phyloP scores from a whole-genome alignment of 768 basidiomycete species.

The Lentinula raphanica region DNA sequence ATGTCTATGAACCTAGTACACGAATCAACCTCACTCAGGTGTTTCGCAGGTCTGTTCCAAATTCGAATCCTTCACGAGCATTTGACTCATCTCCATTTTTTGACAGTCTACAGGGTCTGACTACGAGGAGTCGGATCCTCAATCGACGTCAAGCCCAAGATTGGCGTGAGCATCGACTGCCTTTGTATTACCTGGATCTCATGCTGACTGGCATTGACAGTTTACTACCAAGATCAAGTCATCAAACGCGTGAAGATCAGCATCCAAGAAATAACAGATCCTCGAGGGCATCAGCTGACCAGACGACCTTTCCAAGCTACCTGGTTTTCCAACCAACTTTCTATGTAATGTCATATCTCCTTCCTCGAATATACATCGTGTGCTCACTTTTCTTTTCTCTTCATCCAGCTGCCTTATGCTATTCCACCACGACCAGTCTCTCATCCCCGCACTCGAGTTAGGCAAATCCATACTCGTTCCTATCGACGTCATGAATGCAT shows the following conservation, averaged over 20 bases:
- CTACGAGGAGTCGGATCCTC: conserved; percentile 49
- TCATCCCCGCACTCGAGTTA: conserved; percentile 56
- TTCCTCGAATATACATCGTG: too few relatives aligned
- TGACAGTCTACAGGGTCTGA: conserved; percentile 48
- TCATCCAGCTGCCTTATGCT: conserved; percentile 65
- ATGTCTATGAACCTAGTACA: conserved; percentile 36
- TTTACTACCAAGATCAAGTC: conserved; percentile 63
- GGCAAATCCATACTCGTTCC: conserved; percentile 60
- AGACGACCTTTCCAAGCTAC: conserved; percentile 65
- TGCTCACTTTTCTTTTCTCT: too few relatives aligned
- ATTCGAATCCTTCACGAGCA: conserved; percentile 11
- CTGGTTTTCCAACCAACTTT: conserved; percentile 68
- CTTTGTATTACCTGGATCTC: background rate
- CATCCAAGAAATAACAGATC: conserved; percentile 45
- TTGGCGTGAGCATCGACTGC: conserved; percentile 55
- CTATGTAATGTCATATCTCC: conserved; percentile 41
- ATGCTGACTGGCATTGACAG: conserved; percentile 27
- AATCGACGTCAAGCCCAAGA: conserved; percentile 70
- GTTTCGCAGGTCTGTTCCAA: conserved; percentile 52
- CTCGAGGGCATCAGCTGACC: conserved; percentile 51
- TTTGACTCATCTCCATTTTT: conserved; percentile 12
- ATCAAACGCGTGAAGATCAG: conserved; percentile 55
- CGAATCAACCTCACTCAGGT: conserved; percentile 61
- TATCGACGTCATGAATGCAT: conserved; percentile 59
- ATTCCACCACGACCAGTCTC: conserved; percentile 57